Base-by-base conservation (phyloP, 2,329 filamentous ascomycete genomes). In the Cadophora gregata region DNA sequence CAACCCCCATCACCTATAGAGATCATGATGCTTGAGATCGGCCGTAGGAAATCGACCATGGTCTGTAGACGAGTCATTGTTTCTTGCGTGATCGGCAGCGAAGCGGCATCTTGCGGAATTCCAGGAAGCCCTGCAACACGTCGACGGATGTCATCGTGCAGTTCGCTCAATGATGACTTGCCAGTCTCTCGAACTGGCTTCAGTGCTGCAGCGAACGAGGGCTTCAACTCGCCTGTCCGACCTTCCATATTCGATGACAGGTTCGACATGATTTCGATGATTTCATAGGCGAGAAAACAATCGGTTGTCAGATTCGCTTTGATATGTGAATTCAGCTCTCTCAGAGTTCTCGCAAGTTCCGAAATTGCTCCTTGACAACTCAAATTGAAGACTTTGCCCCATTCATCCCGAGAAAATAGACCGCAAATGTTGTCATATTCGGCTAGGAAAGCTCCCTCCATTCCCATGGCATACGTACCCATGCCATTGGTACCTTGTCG, bases 1-100 rank as follows among this genome's bases (percentile, higher is more conserved):
- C 96, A 99, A 42, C 95, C 95, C 1, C 94, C 93, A 74, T 98
- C 94, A 21, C 96, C 96, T 10, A 99, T 81, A 0, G 94, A 97
- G 31, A 96, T 89, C 83, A 99, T 89, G 72, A 99, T 93, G 67
- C 92, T 95, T 2, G 92, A 92, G 24, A 99, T 86, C 0, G 96
- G 93, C 7, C 89, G 86, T 25, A 97, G 84, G 78, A 97, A 98
- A 63, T 90, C 88, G 1, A 94, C 92, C 87, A 99, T 92, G 16
- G 90, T 90, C 73, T 96, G 91, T 19, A 99, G 82, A 31, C 94
- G 89, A 69, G 89, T 90, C 89, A 98, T 95, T 4, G 91, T 93
- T 75, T 97, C 93, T 0, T 88, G 85, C 0, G 96, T 93, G 24
- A 97, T 81, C 1, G 93, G 88, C 2, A 96, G 83, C 0, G 93